Evolutionary conservation across 225 moss, liverwort and hornwort species (phyloP).

Genomic region (Anthoceros angustus): DNA sequence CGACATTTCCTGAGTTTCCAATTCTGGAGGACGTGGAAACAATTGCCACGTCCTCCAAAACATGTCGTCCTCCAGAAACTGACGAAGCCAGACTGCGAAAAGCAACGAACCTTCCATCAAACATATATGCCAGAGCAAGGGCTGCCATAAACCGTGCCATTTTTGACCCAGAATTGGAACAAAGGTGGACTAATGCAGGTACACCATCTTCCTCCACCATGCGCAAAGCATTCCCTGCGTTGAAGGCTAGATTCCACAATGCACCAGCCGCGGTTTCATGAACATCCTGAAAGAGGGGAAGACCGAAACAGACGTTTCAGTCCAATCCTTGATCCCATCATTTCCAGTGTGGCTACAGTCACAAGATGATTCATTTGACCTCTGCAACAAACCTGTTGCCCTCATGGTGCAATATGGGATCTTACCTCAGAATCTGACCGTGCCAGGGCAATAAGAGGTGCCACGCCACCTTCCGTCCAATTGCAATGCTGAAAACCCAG

Average conservation of each 20-base stretch:
- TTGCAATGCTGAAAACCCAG: conserved; percentile 56
- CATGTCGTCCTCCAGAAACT: background rate
- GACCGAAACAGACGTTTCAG: background rate
- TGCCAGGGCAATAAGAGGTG: conserved; percentile 71
- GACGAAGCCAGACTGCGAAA: background rate
- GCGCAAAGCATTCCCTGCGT: conserved; percentile 75
- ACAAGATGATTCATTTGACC: no score
- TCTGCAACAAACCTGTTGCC: background rate
- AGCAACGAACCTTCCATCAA: conserved; percentile 67
- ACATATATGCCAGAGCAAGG: conserved; percentile 83
- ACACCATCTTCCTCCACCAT: conserved; percentile 81
- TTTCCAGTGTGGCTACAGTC: no score
- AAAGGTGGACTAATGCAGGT: conserved; percentile 71
- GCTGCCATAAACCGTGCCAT: conserved; percentile 98
- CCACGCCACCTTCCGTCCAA: conserved; percentile 94
- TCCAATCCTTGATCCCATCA: background rate
- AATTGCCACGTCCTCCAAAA: background rate
- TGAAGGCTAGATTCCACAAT: conserved; percentile 88
- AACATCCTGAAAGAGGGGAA: conserved; percentile 40
- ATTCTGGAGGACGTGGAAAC: background rate
- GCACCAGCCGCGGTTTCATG: conserved; percentile 94
- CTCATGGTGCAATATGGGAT: background rate
- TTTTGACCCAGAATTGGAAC: conserved; percentile 70
- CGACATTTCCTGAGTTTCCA: background rate
- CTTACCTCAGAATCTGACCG: conserved; percentile 74